Conservation (phyloP, 495 filamentous ascomycete species). For the Talaromyces trachyspermus region DNA sequence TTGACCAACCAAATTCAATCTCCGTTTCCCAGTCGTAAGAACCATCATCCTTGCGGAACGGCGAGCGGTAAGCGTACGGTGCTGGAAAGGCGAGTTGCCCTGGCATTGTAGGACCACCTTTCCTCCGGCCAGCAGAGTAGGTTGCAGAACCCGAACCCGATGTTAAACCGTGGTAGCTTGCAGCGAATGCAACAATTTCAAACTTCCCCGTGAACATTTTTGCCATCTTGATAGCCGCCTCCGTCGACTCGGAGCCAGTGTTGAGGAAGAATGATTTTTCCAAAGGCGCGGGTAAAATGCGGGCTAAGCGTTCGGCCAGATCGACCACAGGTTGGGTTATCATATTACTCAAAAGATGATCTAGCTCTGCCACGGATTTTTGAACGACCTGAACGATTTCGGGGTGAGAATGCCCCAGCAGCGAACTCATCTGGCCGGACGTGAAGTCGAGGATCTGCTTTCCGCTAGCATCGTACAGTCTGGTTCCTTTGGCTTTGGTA, state of each 20-base stretch:
- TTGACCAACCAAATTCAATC: conserved; percentile 44
- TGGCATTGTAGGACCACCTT: conserved; percentile 26
- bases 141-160: conserved; percentile 33
- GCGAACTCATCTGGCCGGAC: conserved; percentile 49
- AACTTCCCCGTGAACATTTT: conserved; percentile 50
- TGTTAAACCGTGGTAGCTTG: conserved; percentile 48
- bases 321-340: conserved; percentile 43
- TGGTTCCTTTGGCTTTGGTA: conserved; percentile 23
- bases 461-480: conserved; percentile 19
- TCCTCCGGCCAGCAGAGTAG: conserved; percentile 40
- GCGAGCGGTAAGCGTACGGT: conserved; percentile 47
- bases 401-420: conserved; percentile 50
- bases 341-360: conserved; percentile 51
- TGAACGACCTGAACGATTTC: conserved; percentile 45
- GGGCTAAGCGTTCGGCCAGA: conserved; percentile 36
- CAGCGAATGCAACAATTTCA: conserved; percentile 46
- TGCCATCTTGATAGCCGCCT: conserved; percentile 49
- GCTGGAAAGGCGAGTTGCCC: conserved; percentile 41
- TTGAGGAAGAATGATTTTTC: conserved; percentile 48
- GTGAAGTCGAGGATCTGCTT: conserved; percentile 46
- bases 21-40: conserved; percentile 52
- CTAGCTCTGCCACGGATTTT: conserved; percentile 34
- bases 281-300: conserved; percentile 35
- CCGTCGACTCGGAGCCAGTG: conserved; percentile 47
- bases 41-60: conserved; percentile 41